A percentile compares a stretch with the other conserved stretches of the same genome.
Evolutionary conservation across 345 rosid genomes (phyloP).

Genomic region (Heritiera littoralis): DNA sequence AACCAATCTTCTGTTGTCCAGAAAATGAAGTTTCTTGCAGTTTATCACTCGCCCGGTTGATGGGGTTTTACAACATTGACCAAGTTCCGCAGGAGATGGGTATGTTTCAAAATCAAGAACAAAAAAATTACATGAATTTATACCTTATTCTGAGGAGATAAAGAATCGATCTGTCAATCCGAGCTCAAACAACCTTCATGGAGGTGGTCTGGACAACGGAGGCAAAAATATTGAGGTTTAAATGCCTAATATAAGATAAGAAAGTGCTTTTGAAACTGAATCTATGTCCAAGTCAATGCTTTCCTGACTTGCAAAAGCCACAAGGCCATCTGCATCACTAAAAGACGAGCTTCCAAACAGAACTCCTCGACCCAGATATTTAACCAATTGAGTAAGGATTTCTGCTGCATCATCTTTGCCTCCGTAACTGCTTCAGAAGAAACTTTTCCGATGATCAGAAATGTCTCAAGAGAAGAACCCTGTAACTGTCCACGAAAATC

Average conservation of each 20-base stretch:
- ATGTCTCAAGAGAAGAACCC: conserved; percentile 76
- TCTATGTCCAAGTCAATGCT: conserved; percentile 43
- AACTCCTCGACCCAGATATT: conserved; percentile 68
- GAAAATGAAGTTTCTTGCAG: conserved; percentile 1
- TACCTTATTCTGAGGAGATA: background rate
- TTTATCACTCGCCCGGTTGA: background rate
- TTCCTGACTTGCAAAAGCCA: conserved; percentile 67
- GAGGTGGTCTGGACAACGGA: conserved; percentile 20
- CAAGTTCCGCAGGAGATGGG: background rate
- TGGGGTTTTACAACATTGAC: conserved; percentile 10
- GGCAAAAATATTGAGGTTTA: conserved; percentile 27
- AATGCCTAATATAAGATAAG: background rate
- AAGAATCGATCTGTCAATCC: conserved; percentile 26
- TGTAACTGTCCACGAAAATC: conserved; percentile 46
- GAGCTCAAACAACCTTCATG: conserved; percentile 14
- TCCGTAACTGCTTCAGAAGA: conserved; percentile 84
- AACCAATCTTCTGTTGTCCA: background rate
- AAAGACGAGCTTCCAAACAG: conserved; percentile 61
- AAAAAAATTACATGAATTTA: background rate
- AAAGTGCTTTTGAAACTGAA: background rate
- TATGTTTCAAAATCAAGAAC: background rate
- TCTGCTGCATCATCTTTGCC: conserved; percentile 61
- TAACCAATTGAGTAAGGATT: conserved; percentile 52
- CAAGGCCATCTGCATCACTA: conserved; percentile 61
- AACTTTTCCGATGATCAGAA: conserved; percentile 72